Evolutionary conservation across 208 protist species (phyloP), one percentile per base, ranked within the genome.

Genomic region (Crithidia expoeki): DNA sequence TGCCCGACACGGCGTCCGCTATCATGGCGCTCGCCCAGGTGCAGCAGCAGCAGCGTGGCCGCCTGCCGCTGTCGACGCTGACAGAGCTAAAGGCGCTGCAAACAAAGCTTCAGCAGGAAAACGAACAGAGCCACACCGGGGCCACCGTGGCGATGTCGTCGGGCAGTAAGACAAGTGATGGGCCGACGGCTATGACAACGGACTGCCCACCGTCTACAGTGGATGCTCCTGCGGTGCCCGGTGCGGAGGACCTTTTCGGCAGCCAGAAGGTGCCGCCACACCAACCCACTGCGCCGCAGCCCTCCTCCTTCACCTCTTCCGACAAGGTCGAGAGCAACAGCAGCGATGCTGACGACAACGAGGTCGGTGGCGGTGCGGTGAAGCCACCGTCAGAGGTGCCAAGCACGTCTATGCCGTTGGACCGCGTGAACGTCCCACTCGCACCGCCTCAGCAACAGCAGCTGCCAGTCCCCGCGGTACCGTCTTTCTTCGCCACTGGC

Each of bases 61-160:
- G 80, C 58, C 69, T 93, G 4, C 85, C 87, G 27, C 57, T 93
- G 6, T 51, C 74, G 19, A 83, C 83, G 51, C 63, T 88, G 50
- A 52, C 71, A 30, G 78, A 90, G 72, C 78, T 93, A 36, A 83
- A 80, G 66, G 53, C 71, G 36, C 42, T 93, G 72, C 84, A 90
- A 34, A 50, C 68, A 27, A 62, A 52, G 27, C 60, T 88, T 65
- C 74, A 71, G 50, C 51, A 78, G 27, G 53, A 68, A 28, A 33
- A 33, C 36, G 16, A 58, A 23, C 27, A 25, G 19, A 64, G 55
- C 50, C 16, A 12, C 52, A 58, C 10, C 38, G 71, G 36, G 0
- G 62, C 71, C 9, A 52, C 32, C 28, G 71, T 76, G 23, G 46
- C 33, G 27, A 70, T 79, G 46, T 44, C 55, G 28, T 33, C 44